Conservation (phyloP, 2,329 filamentous ascomycete genomes). For the Diaporthe humulicola region DNA sequence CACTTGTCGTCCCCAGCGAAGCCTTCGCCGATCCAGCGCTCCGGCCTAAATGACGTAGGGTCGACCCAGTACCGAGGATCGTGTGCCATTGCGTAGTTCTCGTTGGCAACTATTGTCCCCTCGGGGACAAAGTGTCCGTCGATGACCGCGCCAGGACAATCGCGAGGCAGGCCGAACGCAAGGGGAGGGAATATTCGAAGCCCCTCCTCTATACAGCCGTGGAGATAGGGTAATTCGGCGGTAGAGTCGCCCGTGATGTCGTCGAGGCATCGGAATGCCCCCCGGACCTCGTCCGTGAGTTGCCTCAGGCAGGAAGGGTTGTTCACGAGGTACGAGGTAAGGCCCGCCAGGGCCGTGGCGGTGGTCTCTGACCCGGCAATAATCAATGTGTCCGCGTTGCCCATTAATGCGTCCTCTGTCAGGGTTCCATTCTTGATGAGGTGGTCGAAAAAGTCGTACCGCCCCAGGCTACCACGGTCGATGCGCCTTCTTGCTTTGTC, state of each 20-base stretch:
- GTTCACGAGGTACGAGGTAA: constrained; percentile 46
- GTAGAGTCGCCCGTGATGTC: constrained; percentile 53
- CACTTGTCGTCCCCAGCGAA: constrained; percentile 32
- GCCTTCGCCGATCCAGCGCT: constrained; percentile 59
- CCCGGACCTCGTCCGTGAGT: constrained; percentile 54
- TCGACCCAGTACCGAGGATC: constrained; percentile 59
- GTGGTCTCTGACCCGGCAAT: constrained; percentile 52
- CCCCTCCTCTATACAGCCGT: constrained; percentile 52
- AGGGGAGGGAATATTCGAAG: constrained; percentile 52
- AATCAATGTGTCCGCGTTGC: constrained; percentile 43
- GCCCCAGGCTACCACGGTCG: constrained; percentile 34
- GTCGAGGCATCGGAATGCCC: constrained; percentile 48
- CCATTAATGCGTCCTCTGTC: constrained; percentile 43
- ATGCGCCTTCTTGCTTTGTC: constrained; percentile 43
- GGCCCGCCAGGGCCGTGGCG: constrained; percentile 47
- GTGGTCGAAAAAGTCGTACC: constrained; percentile 42
- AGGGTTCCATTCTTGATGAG: constrained; percentile 40
- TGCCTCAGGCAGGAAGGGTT: constrained; percentile 49
- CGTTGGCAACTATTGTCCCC: constrained; percentile 55
- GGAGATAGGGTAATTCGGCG: constrained; percentile 51
- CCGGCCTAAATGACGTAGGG: constrained; percentile 59
- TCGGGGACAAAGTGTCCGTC: constrained; percentile 49
- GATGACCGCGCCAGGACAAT: constrained; percentile 50
- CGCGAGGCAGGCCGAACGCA: constrained; percentile 45
- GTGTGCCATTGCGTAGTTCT: constrained; percentile 59